These are phyloP conservation scores for Mucor sp. DNA, from an alignment of 371 early-diverging fungal species.

Conservation along the genomic window DNA sequence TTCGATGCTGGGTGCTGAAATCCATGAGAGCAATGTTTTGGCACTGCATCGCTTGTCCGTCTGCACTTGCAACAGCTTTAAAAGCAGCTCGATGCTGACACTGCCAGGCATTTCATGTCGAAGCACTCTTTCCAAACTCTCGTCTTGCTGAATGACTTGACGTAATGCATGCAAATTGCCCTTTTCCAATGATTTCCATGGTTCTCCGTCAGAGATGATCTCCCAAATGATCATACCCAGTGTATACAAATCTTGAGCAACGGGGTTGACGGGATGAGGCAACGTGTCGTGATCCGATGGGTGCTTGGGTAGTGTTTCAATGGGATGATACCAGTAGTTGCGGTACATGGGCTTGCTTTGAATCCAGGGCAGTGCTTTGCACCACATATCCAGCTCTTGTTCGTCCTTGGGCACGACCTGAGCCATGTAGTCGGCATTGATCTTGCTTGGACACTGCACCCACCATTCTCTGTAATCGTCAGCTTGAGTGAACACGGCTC, in stretches of 20 bases:
- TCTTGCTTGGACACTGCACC: slow-evolving; percentile 26
- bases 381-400: slow-evolving; percentile 47
- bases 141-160: slow-evolving; percentile 54
- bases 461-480: slow-evolving; percentile 56
- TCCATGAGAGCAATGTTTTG: slow-evolving; percentile 45
- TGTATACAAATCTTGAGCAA: slow-evolving; percentile 66
- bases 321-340: slow-evolving; percentile 57
- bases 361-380: slow-evolving; percentile 50
- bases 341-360: slow-evolving; percentile 61
- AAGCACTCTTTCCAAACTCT: slow-evolving; percentile 49
- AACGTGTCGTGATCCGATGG: slow-evolving; percentile 48
- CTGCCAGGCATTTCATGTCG: slow-evolving; percentile 53
- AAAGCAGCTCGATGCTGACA: slow-evolving; percentile 46
- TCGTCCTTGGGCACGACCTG: slow-evolving; percentile 35
- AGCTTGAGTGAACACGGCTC: slow-evolving; percentile 50
- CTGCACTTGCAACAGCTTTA: slow-evolving; percentile 44
- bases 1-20: slow-evolving; percentile 22
- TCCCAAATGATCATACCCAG: slow-evolving; percentile 70
- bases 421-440: slow-evolving; percentile 26
- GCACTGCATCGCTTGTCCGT: slow-evolving; percentile 53
- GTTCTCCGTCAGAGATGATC: slow-evolving; percentile 62
- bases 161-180: slow-evolving; percentile 59
- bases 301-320: slow-evolving; percentile 60
- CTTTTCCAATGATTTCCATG: slow-evolving; percentile 66
- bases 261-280: slow-evolving; percentile 53